A percentile compares a stretch with the other conserved stretches of the same genome.
These are phyloP conservation scores for Dictyostelium capitatum DNA, from an alignment of 78 protist species.

Conservation along the genomic window DNA sequence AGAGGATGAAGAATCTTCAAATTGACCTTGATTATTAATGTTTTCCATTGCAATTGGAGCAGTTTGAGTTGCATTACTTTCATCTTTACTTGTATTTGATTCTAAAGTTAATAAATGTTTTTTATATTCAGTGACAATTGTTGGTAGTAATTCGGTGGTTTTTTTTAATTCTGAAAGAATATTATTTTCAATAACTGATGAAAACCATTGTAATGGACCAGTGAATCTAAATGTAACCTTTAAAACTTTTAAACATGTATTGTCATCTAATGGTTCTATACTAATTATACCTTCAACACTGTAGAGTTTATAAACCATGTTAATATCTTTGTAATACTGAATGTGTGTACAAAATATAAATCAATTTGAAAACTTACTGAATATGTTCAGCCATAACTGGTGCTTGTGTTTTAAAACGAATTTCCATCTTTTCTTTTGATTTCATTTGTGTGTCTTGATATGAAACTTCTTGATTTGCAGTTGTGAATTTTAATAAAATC, in stretches of 20 bases:
- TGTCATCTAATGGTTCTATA: constrained; percentile 71
- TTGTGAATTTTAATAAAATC: constrained; percentile 62
- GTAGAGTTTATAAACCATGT: no score
- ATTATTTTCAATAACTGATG: constrained; percentile 63
- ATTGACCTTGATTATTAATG: not conserved
- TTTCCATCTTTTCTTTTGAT: constrained; percentile 61
- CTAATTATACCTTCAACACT: constrained; percentile 72
- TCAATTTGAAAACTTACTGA: constrained; percentile 8
- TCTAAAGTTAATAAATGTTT: not conserved
- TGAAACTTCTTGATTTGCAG: constrained; percentile 42
- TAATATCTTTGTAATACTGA: no score
- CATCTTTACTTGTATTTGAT: not conserved
- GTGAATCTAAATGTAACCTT: constrained; percentile 66
- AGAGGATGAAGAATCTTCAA: not conserved
- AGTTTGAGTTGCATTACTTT: not conserved
- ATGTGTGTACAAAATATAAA: not conserved
- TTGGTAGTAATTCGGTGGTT: constrained; percentile 43
- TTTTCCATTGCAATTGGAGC: not conserved
- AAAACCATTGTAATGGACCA: constrained; percentile 79
- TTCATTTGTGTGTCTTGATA: constrained; percentile 67
- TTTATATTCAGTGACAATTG: constrained; percentile 42
- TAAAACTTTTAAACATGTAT: constrained; percentile 54
- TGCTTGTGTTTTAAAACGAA: constrained; percentile 68
- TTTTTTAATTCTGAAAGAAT: constrained; percentile 71
- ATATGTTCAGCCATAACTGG: constrained; percentile 73